phyloP scores from a whole-genome alignment of 2,329 filamentous ascomycete genomes.

The Kalmusia sp. region DNA sequence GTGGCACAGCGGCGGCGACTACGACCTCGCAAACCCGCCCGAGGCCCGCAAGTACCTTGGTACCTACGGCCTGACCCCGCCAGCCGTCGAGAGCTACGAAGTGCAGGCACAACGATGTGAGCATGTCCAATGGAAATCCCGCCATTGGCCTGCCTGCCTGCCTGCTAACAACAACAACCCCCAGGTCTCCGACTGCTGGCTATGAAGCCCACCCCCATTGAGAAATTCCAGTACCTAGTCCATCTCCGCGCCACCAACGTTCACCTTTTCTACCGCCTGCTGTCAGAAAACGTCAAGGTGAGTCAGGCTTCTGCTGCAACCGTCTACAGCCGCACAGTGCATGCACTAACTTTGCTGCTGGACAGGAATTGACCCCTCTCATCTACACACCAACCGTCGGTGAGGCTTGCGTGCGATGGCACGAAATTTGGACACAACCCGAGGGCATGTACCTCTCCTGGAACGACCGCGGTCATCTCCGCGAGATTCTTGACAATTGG shows the following conservation, averaged over 20 bases:
- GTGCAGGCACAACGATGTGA: slow-evolving; percentile 59
- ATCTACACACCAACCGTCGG: slow-evolving; percentile 93
- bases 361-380: slow-evolving; percentile 77
- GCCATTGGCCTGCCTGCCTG: not conserved
- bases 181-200: slow-evolving; percentile 79
- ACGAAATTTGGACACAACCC: slow-evolving; percentile 91
- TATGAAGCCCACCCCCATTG: slow-evolving; percentile 71
- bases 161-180: slow-evolving; percentile 49
- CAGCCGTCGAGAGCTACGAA: slow-evolving; percentile 58
- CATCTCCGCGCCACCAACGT: slow-evolving; percentile 76
- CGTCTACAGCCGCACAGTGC: not conserved
- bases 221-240: slow-evolving; percentile 85
- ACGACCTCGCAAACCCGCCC: slow-evolving; percentile 56
- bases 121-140: slow-evolving; percentile 35
- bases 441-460: slow-evolving; percentile 96
- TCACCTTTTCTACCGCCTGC: slow-evolving; percentile 81
- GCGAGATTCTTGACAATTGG: slow-evolving; percentile 91
- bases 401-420: slow-evolving; percentile 96
- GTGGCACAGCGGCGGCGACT: slow-evolving; percentile 52
- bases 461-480: slow-evolving; percentile 89
- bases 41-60: slow-evolving; percentile 59
- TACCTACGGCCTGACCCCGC: slow-evolving; percentile 61
- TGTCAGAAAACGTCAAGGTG: slow-evolving; percentile 74
- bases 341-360: slow-evolving; percentile 43
- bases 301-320: not conserved